These are phyloP conservation scores for Afroboletus lepidellus DNA, from an alignment of 1,284 basidiomycete genomes.

Conservation along the genomic window DNA sequence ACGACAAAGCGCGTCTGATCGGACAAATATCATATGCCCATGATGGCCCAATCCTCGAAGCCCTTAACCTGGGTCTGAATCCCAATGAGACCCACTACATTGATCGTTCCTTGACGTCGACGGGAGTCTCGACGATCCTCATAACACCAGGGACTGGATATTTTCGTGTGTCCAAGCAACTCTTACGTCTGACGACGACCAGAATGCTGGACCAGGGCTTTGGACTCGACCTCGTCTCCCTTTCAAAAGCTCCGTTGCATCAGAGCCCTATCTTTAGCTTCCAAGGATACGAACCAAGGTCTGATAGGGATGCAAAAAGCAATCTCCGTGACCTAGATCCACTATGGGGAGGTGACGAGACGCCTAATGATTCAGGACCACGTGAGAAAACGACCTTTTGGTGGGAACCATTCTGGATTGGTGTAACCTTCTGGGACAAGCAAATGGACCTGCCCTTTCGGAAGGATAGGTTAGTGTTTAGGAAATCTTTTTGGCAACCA, in stretches of 20 bases:
- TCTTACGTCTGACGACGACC: conserved; percentile 90
- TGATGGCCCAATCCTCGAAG: conserved; percentile 93
- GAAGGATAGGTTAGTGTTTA: conserved; percentile 61
- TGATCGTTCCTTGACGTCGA: conserved; percentile 92
- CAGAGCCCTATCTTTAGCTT: conserved; percentile 90
- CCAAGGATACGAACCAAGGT: conserved; percentile 52
- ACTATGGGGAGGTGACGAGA: conserved; percentile 76
- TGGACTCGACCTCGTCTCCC: conserved; percentile 84
- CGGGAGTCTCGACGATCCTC: conserved; percentile 82
- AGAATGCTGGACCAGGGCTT: conserved; percentile 96
- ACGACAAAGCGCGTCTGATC: conserved; percentile 66
- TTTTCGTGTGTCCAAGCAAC: conserved; percentile 88
- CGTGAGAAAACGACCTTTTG: conserved; percentile 61
- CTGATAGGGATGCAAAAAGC: conserved; percentile 45
- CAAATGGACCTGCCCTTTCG: conserved; percentile 88
- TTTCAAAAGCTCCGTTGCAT: conserved; percentile 92
- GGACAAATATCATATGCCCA: conserved; percentile 86
- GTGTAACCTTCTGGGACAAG: conserved; percentile 79
- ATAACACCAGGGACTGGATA: conserved; percentile 95
- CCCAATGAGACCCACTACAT: conserved; percentile 95
- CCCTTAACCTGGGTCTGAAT: conserved; percentile 90
- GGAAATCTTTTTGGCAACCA: not conserved
- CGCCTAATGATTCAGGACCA: conserved; percentile 35
- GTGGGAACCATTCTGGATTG: conserved; percentile 88
- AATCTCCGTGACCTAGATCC: conserved; percentile 64